Evolutionary conservation across 2,329 filamentous ascomycete genomes (phyloP).

Genomic region (Bipolaris oryzae): DNA sequence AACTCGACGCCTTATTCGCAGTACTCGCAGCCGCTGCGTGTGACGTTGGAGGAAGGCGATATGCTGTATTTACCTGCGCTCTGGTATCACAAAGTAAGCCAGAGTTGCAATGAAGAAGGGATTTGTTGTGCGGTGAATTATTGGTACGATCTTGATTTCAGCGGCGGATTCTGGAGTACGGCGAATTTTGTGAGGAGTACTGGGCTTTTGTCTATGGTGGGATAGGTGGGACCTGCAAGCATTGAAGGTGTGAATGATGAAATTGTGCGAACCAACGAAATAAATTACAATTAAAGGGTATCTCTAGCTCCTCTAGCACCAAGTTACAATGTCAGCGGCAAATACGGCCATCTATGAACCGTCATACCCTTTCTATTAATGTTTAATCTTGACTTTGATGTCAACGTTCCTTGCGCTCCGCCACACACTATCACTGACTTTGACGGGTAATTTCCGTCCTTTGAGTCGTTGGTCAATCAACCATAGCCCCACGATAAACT

Average conservation of each 20-base stretch:
- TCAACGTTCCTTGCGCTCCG: conserved; percentile 63
- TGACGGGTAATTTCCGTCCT: conserved; percentile 75
- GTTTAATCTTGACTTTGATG: conserved; percentile 43
- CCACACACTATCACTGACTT: conserved; percentile 78
- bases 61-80: conserved; percentile 82
- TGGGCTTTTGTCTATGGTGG: conserved; percentile 28
- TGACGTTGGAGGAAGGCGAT: conserved; percentile 74
- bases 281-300: conserved; percentile 32
- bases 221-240: neutral
- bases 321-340: conserved; percentile 24
- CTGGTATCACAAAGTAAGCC: conserved; percentile 83
- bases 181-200: conserved; percentile 57
- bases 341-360: conserved; percentile 1
- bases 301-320: conserved; percentile 24
- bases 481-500: conserved; percentile 86
- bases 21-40: conserved; percentile 65
- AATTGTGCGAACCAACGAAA: neutral
- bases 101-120: conserved; percentile 70
- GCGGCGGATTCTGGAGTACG: conserved; percentile 69
- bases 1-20: conserved; percentile 63
- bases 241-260: neutral
- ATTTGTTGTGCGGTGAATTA: conserved; percentile 83
- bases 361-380: neutral
- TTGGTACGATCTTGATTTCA: conserved; percentile 85
- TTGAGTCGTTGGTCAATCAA: conserved; percentile 80